Evolutionary conservation across 495 filamentous ascomycete species (phyloP).

Genomic region (Neurospora tetrasperma): DNA sequence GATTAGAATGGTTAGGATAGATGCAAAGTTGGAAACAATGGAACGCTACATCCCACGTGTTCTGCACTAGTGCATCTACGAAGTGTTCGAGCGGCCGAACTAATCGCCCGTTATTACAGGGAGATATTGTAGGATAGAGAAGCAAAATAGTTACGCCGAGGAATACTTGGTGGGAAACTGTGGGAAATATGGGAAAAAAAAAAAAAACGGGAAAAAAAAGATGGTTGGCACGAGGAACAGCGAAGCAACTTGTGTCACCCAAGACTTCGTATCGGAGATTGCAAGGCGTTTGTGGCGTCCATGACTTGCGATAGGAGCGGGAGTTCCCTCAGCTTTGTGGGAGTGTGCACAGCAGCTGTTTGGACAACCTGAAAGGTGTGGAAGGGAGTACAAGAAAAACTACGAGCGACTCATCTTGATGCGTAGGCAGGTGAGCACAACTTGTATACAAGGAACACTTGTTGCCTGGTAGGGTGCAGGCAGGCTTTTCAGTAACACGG

Average conservation of each 20-base stretch:
- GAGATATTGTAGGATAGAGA: background rate
- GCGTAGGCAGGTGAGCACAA: background rate
- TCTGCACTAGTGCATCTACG: background rate
- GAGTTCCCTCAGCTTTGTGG: background rate
- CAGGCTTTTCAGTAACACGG: background rate
- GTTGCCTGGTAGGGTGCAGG: background rate
- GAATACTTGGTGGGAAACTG: background rate
- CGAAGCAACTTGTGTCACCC: background rate
- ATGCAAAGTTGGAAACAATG: background rate
- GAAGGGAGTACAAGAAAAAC: background rate
- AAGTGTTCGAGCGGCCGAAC: background rate
- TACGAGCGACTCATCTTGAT: background rate
- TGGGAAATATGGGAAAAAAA: background rate
- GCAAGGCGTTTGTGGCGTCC: background rate
- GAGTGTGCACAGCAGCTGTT: background rate
- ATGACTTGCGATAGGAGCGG: background rate
- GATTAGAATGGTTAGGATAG: background rate
- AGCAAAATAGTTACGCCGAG: background rate
- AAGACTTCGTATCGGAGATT: background rate
- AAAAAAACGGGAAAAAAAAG: no score
- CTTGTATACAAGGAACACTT: background rate
- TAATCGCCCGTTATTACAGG: background rate
- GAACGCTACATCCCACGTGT: background rate
- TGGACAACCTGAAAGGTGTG: background rate
- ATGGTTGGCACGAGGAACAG: background rate